Evolutionary conservation across 2,329 filamentous ascomycete genomes (phyloP).

Genomic region (Phoma herbarum): DNA sequence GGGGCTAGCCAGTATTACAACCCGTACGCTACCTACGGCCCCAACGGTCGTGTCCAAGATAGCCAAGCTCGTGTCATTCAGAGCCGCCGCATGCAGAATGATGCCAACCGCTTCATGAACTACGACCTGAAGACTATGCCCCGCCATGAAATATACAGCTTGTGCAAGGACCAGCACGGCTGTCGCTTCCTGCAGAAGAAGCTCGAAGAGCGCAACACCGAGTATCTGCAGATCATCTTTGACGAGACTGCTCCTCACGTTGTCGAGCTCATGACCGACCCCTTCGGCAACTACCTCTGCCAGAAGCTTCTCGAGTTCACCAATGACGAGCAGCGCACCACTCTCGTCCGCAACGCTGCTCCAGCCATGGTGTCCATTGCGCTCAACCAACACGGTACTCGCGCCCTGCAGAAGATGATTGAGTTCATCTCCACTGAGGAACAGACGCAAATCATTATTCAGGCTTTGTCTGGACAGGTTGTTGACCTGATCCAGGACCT

Average conservation of each 20-base stretch:
- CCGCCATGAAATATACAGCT: conserved; percentile 79
- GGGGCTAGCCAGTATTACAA: conserved; percentile 35
- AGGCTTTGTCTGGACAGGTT: conserved; percentile 81
- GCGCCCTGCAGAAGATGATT: conserved; percentile 99
- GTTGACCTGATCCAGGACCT: conserved; percentile 96
- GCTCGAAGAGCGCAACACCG: conserved; percentile 85
- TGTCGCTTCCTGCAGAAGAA: conserved; percentile 98
- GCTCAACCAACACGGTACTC: conserved; percentile 95
- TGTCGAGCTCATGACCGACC: conserved; percentile 96
- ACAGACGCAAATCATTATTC: conserved; percentile 81
- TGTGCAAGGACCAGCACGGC: conserved; percentile 98
- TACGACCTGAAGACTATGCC: conserved; percentile 80
- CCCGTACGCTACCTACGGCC: conserved; percentile 51
- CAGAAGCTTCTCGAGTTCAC: conserved; percentile 97
- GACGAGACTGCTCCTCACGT: conserved; percentile 92
- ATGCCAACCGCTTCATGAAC: conserved; percentile 79
- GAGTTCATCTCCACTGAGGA: conserved; percentile 84
- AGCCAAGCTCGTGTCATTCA: conserved; percentile 79
- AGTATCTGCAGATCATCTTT: conserved; percentile 92
- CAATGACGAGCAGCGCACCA: conserved; percentile 93
- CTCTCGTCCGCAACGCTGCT: conserved; percentile 88
- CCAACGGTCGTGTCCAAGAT: conserved; percentile 68
- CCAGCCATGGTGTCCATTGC: conserved; percentile 91
- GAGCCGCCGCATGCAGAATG: conserved; percentile 75
- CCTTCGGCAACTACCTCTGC: conserved; percentile 98